Base-by-base conservation (phyloP, 257 asterid species). In the Agastache rugosa region DNA sequence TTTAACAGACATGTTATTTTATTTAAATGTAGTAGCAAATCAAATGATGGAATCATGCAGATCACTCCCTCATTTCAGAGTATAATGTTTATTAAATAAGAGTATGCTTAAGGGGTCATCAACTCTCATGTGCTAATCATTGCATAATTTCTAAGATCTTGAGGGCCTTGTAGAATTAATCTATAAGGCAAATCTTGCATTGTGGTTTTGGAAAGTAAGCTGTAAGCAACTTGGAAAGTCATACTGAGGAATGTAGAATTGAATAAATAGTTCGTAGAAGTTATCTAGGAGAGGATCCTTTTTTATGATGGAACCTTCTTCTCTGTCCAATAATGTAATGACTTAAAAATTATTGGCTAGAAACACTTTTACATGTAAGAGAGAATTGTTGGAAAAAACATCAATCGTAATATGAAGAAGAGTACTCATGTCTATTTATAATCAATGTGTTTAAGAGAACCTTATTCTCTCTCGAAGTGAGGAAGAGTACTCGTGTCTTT, bases 101-200 rank as follows among this genome's bases (percentile, higher is more conserved):
- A 22, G 29, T 53, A 59, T 51, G 77, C 16, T 8, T 61, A 39
- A 27, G 1, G 16, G 65, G 72, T 16, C 20, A 37, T 35, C 34
- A 10, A 55, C 35, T 55, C 62, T 10, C 29, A 53, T 44, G 54
- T 34, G 16, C 37, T 48, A 31, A 48, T 50, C 42, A 10, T 34
- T 73, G 10, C 22, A 25, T 50, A 44, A 23, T 63, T 8, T 34
- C 41, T 48, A 20, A 19, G 53, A 34, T 35, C 63, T 47, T 19
- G 63, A 14, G 77, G 71, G 37, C 42, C 54, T 73, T 50, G 41
- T 34, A 3, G 35, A 27, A 72, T 67, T 59, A 31, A 72, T 62
- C 60, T 29, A 72, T 37, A 1, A 20, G 77, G 62, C 8, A 23
- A 56, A 53, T 74, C 12, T 73, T 63, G 54, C 42, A 63, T 62